phyloP scores from a whole-genome alignment of 768 basidiomycete genomes.

The Kwoniella pini region DNA sequence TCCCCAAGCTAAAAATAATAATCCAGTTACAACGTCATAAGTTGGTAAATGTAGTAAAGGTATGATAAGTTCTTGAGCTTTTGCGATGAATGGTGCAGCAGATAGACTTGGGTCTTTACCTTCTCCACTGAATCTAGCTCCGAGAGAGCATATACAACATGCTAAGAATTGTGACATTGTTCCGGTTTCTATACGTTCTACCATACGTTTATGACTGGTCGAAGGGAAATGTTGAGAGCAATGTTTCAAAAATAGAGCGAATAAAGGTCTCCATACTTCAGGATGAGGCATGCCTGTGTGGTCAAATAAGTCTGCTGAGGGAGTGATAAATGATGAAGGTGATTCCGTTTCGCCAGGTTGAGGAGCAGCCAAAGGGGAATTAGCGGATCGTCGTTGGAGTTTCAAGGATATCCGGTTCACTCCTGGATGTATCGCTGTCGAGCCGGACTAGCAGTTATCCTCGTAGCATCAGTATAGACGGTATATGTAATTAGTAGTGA shows the following conservation, averaged over 20 bases:
- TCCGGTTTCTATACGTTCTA: constrained; percentile 43
- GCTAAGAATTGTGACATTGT: constrained; percentile 51
- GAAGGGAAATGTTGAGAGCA: constrained; percentile 51
- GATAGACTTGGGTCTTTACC: constrained; percentile 32
- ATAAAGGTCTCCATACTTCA: constrained; percentile 41
- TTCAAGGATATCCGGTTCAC: constrained; percentile 52
- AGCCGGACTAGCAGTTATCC: constrained; percentile 49
- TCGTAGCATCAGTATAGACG: too few relatives aligned
- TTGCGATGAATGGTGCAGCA: constrained; percentile 49
- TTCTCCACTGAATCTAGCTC: constrained; percentile 37
- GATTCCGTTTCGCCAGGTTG: constrained; percentile 31
- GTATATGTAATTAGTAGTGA: too few relatives aligned
- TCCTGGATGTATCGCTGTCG: constrained; percentile 52
- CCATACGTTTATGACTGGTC: constrained; percentile 30
- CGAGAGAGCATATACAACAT: constrained; percentile 45
- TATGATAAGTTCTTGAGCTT: constrained; percentile 48
- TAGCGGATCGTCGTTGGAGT: constrained; percentile 40
- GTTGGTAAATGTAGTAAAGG: constrained; percentile 50
- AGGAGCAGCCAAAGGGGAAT: constrained; percentile 35
- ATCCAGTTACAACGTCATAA: constrained; percentile 44
- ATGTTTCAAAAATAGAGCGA: constrained; percentile 45
- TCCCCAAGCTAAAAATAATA: constrained; percentile 49
- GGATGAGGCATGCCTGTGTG: constrained; percentile 43
- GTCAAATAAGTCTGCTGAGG: constrained; percentile 38
- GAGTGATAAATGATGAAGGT: background rate